These are phyloP conservation scores for Camellia sinensis DNA, from an alignment of 148 eudicot genomes.

Conservation along the genomic window DNA sequence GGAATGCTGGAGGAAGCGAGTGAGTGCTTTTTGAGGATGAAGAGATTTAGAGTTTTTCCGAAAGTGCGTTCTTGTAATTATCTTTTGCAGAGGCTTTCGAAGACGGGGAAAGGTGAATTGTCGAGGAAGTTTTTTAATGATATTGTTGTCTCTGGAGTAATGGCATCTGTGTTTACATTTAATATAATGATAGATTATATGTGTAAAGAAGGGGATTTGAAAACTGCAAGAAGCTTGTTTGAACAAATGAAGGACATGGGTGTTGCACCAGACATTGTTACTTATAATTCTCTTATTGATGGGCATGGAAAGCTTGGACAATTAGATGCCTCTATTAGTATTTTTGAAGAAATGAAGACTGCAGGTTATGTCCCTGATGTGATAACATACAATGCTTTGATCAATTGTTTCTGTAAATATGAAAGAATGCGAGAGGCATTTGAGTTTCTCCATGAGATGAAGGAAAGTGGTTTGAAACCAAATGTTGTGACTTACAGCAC, in stretches of 20 bases:
- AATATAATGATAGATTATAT: conserved; percentile 77
- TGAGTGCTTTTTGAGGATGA: conserved; percentile 71
- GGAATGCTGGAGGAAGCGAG: conserved; percentile 80
- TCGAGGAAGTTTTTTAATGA: conserved; percentile 56
- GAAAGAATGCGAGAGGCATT: conserved; percentile 65
- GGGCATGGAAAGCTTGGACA: conserved; percentile 83
- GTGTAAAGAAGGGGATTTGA: conserved; percentile 74
- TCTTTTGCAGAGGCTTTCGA: conserved; percentile 61
- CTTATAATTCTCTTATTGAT: conserved; percentile 86
- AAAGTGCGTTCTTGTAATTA: conserved; percentile 78
- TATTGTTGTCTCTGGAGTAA: conserved; percentile 61
- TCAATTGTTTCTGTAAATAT: conserved; percentile 77
- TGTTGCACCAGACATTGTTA: conserved; percentile 71
- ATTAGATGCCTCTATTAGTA: conserved; percentile 41
- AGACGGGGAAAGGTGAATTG: conserved; percentile 37
- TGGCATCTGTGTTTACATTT: conserved; percentile 70
- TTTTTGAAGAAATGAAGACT: conserved; percentile 67
- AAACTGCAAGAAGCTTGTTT: conserved; percentile 54
- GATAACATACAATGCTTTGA: conserved; percentile 79
- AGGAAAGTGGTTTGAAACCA: conserved; percentile 62
- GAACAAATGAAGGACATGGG: conserved; percentile 57
- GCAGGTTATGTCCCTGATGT: conserved; percentile 70
- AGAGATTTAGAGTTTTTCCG: conserved; percentile 55
- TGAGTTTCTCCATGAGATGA: conserved; percentile 68
- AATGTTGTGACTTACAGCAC: conserved; percentile 93